These are phyloP conservation scores for Coemansia sp. DNA, from an alignment of 192 early-diverging fungal genomes.

Conservation along the genomic window DNA sequence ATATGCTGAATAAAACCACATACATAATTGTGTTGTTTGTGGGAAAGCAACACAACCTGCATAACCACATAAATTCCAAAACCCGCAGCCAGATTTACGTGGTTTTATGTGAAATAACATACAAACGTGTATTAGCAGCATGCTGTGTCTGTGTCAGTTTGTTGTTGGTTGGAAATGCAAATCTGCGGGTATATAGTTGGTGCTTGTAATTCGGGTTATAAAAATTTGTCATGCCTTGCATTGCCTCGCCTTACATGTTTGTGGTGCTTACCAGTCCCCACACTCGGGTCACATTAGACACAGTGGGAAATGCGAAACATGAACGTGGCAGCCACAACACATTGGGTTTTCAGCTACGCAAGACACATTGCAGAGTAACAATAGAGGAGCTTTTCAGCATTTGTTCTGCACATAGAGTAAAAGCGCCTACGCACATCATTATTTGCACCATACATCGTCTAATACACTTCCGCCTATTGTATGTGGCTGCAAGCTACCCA, in stretches of 20 bases:
- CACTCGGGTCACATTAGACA: neutral
- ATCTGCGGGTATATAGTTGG: neutral
- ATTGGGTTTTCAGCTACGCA: neutral
- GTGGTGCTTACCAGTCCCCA: neutral
- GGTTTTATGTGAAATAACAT: too few relatives aligned
- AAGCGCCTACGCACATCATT: neutral
- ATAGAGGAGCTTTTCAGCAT: too few relatives aligned
- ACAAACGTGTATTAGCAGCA: too few relatives aligned
- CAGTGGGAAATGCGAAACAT: neutral
- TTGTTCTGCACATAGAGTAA: neutral
- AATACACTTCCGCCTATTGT: neutral
- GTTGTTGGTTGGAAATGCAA: neutral
- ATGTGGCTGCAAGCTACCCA: neutral
- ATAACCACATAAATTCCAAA: too few relatives aligned
- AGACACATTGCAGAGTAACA: neutral
- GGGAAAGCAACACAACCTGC: too few relatives aligned
- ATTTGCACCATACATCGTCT: neutral
- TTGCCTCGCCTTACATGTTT: neutral
- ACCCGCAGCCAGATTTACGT: too few relatives aligned
- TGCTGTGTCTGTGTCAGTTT: too few relatives aligned
- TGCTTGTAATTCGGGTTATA: neutral
- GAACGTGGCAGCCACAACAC: neutral
- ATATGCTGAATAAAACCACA: too few relatives aligned
- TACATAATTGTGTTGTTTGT: too few relatives aligned
- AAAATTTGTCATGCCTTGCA: neutral